Evolutionary conservation across 2,329 filamentous ascomycete genomes (phyloP), one percentile per base, ranked within the genome.

Genomic region (Colletotrichum coccodes): DNA sequence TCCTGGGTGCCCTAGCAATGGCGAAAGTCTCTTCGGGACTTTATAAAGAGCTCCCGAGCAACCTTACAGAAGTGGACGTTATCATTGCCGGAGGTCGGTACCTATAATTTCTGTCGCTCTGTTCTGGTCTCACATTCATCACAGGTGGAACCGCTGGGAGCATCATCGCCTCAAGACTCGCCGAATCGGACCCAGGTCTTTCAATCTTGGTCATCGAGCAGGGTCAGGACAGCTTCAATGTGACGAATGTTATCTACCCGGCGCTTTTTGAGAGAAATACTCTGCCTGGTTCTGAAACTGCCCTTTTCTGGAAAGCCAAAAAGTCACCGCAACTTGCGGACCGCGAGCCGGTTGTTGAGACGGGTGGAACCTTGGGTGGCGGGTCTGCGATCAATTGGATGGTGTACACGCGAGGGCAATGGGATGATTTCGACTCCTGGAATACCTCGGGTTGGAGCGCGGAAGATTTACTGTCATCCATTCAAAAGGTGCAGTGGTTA

Each of bases 41-140:
- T 8, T 63, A 70, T 46, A 73, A 40, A 1, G 61, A 71, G 34
- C 64, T 75, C 8, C 71, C 73, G 0, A 75, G 78, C 9, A 72
- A 74, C 9, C 68, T 83, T 21, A 60, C 78, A 42, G 83, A 85
- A 68, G 82, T 87, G 9, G 86, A 88, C 70, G 79, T 87, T 47
- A 84, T 88, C 63, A 80, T 87, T 60, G 83, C 81, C 4, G 85
- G 85, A 72, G 83, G 82, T 81, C 74, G 47, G 73, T 70, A 5
- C 26, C 16, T 4, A 16, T 9, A 3, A 14, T 23, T 8, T n/a
- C 30, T 12, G 1, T 11, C 36, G 14, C 23, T 6, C 28, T 9
- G 16, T 9, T 23, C 14, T 2, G 16, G n/a, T 18, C 26, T 60
- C 11, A 61, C n/a, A 2, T 7, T n/a, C 21, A 6, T 38, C 32